Base-by-base conservation (phyloP, 1,284 basidiomycete species). In the Anthracocystis walkeri region DNA sequence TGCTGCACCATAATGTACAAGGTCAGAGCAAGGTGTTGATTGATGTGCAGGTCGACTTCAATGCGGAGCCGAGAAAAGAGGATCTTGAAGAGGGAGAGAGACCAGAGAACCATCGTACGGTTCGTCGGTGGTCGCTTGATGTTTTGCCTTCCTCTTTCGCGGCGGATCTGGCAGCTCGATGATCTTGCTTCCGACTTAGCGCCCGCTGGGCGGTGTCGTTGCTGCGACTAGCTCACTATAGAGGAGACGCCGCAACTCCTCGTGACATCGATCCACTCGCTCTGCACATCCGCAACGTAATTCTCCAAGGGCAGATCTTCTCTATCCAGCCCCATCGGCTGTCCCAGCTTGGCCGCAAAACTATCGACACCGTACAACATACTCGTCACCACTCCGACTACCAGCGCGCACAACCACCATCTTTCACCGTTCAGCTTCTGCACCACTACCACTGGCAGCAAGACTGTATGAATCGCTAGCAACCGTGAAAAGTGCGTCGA, bases 291-390 rank as follows among this genome's bases (percentile, higher is more conserved):
- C 1, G 46, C 52, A 8, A 67, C 54, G 27, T 67, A 76, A 42
- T 56, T 63, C 16, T 71, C 68, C 20, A 76, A 41, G 35, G 73
- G 73, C 31, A 76, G 48, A 54, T 76, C 73, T 42, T 76, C 68
- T 51, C 46, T 65, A 23, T 76, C 62, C 42, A 63, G 23, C 27
- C 73, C 73, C 40, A 76, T 65, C 21, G 73, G 73, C 56, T 76
- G 73, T 14, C 65, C 65, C 42, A 76, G 25, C 23, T 33, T 67
- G 3, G 73, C 68, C 20, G 73, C 68, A 12, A 76, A 71, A 31
- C 64, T 67, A 35, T 76, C 73, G 2, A 76, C 68, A 7, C 68
- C 73, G 29, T 76, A 76, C n/a, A 76, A 29, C 73, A 76, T 76
- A 20, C 57, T 55, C 6, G 73, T 71, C 31, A 72, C 73, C 11